These are phyloP conservation scores for Haematococcus sp. DNA, from an alignment of 139 green algal genomes.

Conservation along the genomic window DNA sequence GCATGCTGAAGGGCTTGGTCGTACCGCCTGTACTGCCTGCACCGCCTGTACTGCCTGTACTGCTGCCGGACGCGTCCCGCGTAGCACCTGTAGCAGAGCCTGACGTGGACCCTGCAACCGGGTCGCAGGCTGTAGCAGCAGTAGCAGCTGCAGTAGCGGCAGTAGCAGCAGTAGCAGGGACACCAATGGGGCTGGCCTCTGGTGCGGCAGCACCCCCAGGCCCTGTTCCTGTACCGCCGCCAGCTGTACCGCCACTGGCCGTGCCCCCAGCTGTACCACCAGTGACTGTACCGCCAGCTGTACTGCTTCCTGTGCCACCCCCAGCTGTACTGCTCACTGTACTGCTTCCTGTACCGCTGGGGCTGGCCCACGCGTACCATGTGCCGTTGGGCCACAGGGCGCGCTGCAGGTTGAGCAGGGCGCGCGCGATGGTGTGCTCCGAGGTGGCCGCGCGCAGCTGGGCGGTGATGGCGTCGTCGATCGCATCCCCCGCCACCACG, in stretches of 20 bases:
- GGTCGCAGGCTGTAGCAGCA: not conserved
- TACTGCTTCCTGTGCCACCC: not conserved
- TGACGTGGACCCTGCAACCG: too few species aligned
- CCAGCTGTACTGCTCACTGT: not conserved
- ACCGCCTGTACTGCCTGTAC: too few species aligned
- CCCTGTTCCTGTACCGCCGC: not conserved
- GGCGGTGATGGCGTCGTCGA: constrained; percentile 63
- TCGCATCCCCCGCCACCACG: constrained; percentile 69
- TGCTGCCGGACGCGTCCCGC: too few species aligned
- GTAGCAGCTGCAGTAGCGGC: constrained; percentile 6
- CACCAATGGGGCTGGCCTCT: not conserved
- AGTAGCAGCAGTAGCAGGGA: constrained; percentile 8
- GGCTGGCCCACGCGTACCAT: constrained; percentile 39
- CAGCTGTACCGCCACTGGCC: too few species aligned
- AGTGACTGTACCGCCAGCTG: not conserved
- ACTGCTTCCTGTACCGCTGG: not conserved
- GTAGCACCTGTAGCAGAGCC: too few species aligned
- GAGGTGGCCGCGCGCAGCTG: constrained; percentile 49
- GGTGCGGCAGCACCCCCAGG: constrained; percentile 5
- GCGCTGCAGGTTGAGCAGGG: constrained; percentile 59
- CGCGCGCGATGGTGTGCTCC: constrained; percentile 64
- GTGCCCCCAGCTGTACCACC: not conserved
- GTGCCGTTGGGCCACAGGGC: constrained; percentile 73
- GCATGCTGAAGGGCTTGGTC: too few species aligned
- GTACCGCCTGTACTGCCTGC: too few species aligned